A percentile compares a stretch with the other conserved stretches of the same genome.
These are phyloP conservation scores for Cenococcum geophilum DNA, from an alignment of 495 filamentous ascomycete genomes.

Conservation along the genomic window DNA sequence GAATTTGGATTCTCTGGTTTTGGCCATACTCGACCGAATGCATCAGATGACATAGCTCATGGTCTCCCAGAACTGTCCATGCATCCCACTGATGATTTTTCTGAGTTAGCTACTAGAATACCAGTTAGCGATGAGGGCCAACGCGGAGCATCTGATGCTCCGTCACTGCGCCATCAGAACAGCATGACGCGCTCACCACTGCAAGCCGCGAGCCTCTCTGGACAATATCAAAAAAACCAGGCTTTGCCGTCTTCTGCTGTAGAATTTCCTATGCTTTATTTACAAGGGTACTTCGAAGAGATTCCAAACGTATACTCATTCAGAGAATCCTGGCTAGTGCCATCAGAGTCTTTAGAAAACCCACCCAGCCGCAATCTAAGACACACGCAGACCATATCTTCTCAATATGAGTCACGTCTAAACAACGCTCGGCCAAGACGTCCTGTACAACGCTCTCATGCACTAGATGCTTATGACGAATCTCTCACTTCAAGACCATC, in stretches of 20 bases:
- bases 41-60: constrained; percentile 16
- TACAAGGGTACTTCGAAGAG: not conserved
- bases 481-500: no score
- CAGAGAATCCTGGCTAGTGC: no score
- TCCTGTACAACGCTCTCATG: no score
- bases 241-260: not conserved
- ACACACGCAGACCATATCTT: no score
- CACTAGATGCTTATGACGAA: no score
- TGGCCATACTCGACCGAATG: constrained; percentile 7
- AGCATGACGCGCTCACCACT: constrained; percentile 13
- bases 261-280: not conserved
- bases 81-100: constrained; percentile 9
- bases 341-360: no score
- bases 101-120: not conserved
- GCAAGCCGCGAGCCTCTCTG: constrained; percentile 10
- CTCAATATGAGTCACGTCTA: no score
- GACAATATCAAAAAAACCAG: not conserved
- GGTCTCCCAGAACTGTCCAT: not conserved
- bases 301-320: no score
- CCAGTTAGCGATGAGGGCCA: not conserved
- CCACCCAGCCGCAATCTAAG: no score
- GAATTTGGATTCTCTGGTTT: constrained; percentile 14
- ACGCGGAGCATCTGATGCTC: no score
- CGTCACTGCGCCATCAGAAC: constrained; percentile 6
- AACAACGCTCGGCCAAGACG: no score